A percentile compares a stretch with the other conserved stretches of the same genome.
Conservation (phyloP, 140 eudicot genomes). For the Anethum foeniculum region DNA sequence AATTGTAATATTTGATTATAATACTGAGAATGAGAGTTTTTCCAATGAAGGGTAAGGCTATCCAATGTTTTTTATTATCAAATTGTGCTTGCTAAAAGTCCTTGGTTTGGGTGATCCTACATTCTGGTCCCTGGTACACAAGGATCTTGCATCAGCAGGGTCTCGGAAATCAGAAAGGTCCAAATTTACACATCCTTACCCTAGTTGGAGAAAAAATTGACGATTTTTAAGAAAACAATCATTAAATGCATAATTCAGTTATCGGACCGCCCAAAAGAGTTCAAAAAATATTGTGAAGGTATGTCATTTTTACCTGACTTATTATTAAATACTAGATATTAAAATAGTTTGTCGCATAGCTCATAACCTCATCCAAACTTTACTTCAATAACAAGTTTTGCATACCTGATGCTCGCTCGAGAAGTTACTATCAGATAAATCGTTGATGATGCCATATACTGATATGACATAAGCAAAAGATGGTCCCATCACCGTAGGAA, state of each 20-base stretch:
- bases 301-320: background rate
- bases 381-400: background rate
- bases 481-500: conserved; percentile 92
- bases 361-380: background rate
- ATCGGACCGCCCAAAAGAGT: background rate
- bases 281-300: background rate
- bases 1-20: background rate
- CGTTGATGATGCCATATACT: conserved; percentile 46
- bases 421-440: conserved; percentile 36
- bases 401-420: conserved; percentile 53
- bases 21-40: background rate
- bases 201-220: background rate
- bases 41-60: background rate
- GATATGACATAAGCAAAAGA: conserved; percentile 67
- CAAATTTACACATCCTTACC: background rate
- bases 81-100: background rate
- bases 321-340: background rate
- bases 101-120: background rate
- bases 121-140: background rate
- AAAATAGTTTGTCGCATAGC: background rate
- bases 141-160: background rate
- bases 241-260: background rate
- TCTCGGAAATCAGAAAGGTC: background rate
- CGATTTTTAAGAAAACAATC: background rate
- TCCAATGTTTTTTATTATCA: background rate